phyloP scores from a whole-genome alignment of 1,284 basidiomycete genomes.

The Xerocomus nothofagi region DNA sequence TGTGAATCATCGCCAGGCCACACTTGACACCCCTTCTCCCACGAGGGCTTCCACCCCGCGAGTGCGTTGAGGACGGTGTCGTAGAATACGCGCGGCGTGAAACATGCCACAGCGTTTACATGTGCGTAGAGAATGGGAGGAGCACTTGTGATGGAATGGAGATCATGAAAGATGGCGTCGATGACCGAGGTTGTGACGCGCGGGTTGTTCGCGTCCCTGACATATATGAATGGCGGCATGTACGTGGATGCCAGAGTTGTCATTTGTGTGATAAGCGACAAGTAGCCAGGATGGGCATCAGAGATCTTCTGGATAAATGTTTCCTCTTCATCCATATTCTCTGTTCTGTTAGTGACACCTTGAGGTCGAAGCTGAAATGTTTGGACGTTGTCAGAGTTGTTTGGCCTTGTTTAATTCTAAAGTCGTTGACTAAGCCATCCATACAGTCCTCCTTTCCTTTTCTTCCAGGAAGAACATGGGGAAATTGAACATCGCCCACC shows the following conservation, averaged over 20 bases:
- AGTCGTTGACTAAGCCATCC: slow-evolving; percentile 15
- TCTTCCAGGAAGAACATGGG: slow-evolving; percentile 51
- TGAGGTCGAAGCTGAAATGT: background rate
- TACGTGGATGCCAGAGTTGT: slow-evolving; percentile 48
- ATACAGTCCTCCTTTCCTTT: background rate
- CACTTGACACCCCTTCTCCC: slow-evolving; percentile 60
- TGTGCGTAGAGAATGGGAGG: slow-evolving; percentile 42
- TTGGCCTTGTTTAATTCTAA: slow-evolving; percentile 17
- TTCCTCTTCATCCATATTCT: slow-evolving; percentile 23
- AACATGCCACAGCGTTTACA: slow-evolving; percentile 65
- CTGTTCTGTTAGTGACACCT: background rate
- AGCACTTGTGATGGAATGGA: slow-evolving; percentile 20
- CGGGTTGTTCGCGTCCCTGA: slow-evolving; percentile 60
- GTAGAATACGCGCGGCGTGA: slow-evolving; percentile 65
- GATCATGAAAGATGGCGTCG: slow-evolving; percentile 37
- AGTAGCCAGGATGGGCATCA: slow-evolving; percentile 34
- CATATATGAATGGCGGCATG: slow-evolving; percentile 68
- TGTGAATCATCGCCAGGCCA: slow-evolving; percentile 45
- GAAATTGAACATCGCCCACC: slow-evolving; percentile 83
- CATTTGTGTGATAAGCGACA: slow-evolving; percentile 39
- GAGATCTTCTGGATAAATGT: slow-evolving; percentile 10
- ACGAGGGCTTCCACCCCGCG: slow-evolving; percentile 51
- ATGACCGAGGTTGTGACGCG: slow-evolving; percentile 47
- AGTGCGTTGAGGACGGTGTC: slow-evolving; percentile 66
- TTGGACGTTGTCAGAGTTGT: background rate